Base-by-base conservation (phyloP, 2,329 filamentous ascomycete species). In the Orbilia ellipsospora region DNA sequence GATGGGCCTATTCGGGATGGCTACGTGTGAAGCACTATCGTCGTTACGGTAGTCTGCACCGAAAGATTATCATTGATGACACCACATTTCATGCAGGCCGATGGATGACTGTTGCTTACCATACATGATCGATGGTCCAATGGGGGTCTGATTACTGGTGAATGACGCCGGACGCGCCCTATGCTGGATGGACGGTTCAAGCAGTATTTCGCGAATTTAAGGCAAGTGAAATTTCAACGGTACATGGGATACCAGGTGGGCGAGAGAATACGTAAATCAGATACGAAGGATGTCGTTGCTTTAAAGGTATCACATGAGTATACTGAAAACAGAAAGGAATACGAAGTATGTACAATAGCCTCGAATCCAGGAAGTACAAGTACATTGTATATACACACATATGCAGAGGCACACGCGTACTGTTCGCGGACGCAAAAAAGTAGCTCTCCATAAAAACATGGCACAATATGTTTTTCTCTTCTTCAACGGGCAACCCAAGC, bases 401-500 rank as follows among this genome's bases (percentile, higher is more conserved):
- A 48, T 18, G 44, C 44, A 48, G 15, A 50, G 59, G 40, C 44
- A 12, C 23, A 65, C 31, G 64, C 44, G 63, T 57, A 31, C 42
- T 12, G 40, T 23, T 52, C 2, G 63, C 54, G 48, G 15, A 44
- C 23, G 10, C 59, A 50, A 54, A 55, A 60, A 55, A 26, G 23
- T 44, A 69, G 36, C 50, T 42, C 18, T 48, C 18, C 31, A 13
- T 13, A 12, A 63, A 40, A 62, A 74, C n/a, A 74, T 54, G 2
- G 13, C 5, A 48, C 5, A 18, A 69, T 52, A 52, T 54, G 6
- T 52, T 65, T 36, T 36, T 6, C 31, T 36, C 6, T 36, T 60
- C 70, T 63, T 77, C 73, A 80, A 77, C 79, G 79, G 89, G 97
- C 98, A 87, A 98, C 94, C 95, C 96, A 99, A 80, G 95, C 88